Conservation (phyloP, 2,329 filamentous ascomycete genomes). For the Sarocladium oryzae region DNA sequence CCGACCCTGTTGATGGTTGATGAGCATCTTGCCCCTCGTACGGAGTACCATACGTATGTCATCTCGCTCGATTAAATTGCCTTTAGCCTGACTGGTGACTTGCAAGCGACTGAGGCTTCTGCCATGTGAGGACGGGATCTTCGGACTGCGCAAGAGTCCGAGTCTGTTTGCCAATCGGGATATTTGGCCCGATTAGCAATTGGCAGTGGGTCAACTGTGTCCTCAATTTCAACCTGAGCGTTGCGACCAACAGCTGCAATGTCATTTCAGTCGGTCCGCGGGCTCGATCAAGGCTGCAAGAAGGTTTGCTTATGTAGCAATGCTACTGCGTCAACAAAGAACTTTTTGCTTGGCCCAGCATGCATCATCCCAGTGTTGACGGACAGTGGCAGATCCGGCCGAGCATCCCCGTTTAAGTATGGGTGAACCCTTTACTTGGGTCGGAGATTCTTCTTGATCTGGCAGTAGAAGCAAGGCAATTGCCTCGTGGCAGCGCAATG, state of each 20-base stretch:
- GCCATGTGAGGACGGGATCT: too few relatives aligned
- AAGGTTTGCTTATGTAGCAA: not conserved
- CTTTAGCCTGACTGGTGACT: too few relatives aligned
- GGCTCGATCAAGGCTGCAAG: not conserved
- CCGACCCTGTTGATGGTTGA: not conserved
- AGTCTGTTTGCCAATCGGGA: not conserved
- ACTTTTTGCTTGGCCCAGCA: not conserved
- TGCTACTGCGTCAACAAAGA: too few relatives aligned
- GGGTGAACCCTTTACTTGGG: constrained; percentile 6
- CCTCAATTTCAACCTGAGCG: not conserved
- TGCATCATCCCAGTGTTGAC: not conserved
- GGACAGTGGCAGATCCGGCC: not conserved
- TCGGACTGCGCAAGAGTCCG: not conserved
- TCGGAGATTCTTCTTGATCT: constrained; percentile 8
- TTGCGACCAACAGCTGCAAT: not conserved
- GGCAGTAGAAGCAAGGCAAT: constrained; percentile 4
- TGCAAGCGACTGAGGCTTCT: too few relatives aligned
- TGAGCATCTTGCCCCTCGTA: too few relatives aligned
- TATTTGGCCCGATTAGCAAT: not conserved
- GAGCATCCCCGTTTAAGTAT: constrained; percentile 1
- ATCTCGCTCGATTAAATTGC: too few relatives aligned
- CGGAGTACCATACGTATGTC: not conserved
- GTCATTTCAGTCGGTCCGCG: not conserved
- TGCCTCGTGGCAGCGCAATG: constrained; percentile 6
- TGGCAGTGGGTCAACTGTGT: not conserved